Conservation (phyloP, 306 rosid species). For the Citrullus colocynthis region DNA sequence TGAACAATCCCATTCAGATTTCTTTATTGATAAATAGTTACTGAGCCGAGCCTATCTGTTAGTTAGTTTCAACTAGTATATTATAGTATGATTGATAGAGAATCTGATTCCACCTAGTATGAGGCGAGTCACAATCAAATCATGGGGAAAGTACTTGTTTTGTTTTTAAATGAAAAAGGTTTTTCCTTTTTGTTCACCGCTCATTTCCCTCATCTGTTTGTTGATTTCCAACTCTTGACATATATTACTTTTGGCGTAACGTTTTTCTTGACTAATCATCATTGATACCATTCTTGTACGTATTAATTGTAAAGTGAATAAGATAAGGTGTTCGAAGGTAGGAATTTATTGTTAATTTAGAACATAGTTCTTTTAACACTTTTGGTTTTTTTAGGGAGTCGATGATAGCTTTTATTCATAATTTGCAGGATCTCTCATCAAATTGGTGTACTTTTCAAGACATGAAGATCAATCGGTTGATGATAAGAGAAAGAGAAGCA, state of each 20-base stretch:
- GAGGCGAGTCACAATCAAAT: neutral
- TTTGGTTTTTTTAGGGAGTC: neutral
- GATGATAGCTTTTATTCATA: neutral
- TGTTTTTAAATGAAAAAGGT: neutral
- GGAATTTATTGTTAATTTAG: neutral
- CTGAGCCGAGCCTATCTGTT: neutral
- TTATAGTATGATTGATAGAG: neutral
- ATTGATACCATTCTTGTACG: neutral
- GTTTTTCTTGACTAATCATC: neutral
- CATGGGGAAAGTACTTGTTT: neutral
- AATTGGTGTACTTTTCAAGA: slow-evolving; percentile 94
- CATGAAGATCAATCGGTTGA: slow-evolving; percentile 51
- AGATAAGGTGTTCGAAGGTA: neutral
- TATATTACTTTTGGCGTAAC: neutral
- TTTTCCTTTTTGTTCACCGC: neutral
- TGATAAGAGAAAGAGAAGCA: slow-evolving; percentile 61
- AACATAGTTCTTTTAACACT: neutral
- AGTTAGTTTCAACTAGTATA: too few species aligned
- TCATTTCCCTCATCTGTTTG: neutral
- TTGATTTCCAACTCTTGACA: neutral
- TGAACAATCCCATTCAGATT: neutral
- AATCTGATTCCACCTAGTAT: neutral
- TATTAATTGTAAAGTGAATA: neutral
- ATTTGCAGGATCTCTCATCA: slow-evolving; percentile 78
- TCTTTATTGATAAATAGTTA: neutral